phyloP scores from a whole-genome alignment of 805 yeast species.

The Suhomyces faveliae region DNA sequence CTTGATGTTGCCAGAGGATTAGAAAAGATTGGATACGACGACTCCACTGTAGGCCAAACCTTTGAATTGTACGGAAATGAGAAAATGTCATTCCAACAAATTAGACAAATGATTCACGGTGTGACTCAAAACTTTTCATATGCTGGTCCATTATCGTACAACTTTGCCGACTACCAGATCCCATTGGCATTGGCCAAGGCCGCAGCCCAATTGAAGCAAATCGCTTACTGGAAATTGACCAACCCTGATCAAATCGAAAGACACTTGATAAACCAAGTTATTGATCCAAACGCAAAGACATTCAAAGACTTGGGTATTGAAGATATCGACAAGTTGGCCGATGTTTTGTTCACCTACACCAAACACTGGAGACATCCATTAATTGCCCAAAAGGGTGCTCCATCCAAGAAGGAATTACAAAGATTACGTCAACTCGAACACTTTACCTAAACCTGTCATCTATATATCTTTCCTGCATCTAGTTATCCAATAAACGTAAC shows the following conservation, averaged over 20 bases:
- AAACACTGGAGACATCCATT: conserved; percentile 52
- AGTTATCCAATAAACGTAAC: too few relatives aligned
- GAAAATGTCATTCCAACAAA: conserved; percentile 56
- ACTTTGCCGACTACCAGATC: conserved; percentile 39
- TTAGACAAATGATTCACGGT: conserved; percentile 68
- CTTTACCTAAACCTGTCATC: conserved; percentile 27
- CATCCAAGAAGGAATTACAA: conserved; percentile 38
- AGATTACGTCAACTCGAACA: conserved; percentile 46
- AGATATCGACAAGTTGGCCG: conserved; percentile 37
- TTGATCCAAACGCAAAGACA: conserved; percentile 59
- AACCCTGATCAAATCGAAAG: conserved; percentile 77
- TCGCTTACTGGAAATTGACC: conserved; percentile 46
- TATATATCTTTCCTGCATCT: not conserved
- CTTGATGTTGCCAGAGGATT: conserved; percentile 75
- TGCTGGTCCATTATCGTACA: conserved; percentile 45
- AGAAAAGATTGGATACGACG: conserved; percentile 78
- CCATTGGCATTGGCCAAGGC: conserved; percentile 48
- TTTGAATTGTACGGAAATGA: conserved; percentile 77
- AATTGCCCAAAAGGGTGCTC: conserved; percentile 45
- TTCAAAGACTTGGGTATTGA: conserved; percentile 71
- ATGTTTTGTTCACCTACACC: conserved; percentile 44
- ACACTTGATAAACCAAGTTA: conserved; percentile 62
- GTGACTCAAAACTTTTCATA: conserved; percentile 51
- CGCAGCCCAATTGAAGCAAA: conserved; percentile 44
- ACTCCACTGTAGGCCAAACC: conserved; percentile 72